Evolutionary conservation across 2,329 filamentous ascomycete genomes (phyloP).

Genomic region (Lachnellula willkommii): DNA sequence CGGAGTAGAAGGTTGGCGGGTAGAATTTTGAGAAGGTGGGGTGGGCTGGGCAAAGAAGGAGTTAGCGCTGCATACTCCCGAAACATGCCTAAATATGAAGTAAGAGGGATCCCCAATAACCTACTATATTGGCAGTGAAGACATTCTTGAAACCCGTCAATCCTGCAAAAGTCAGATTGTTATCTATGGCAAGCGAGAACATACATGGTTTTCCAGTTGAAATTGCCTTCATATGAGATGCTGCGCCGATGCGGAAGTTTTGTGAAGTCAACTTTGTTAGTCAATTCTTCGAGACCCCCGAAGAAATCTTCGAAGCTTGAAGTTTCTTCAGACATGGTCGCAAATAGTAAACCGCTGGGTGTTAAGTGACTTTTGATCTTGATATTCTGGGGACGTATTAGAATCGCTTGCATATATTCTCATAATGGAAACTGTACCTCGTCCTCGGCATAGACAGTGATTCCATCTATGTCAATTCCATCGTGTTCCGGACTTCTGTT

Average conservation of each 20-base stretch:
- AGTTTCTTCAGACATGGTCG: constrained; percentile 43
- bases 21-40: constrained; percentile 51
- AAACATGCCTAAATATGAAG: no score
- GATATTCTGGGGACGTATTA: constrained; percentile 16
- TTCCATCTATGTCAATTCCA: constrained; percentile 29
- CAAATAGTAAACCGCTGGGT: constrained; percentile 47
- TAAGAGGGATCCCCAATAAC: no score
- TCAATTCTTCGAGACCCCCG: constrained; percentile 43
- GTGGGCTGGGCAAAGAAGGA: constrained; percentile 33
- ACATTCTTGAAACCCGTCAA: constrained; percentile 55
- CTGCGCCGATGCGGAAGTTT: constrained; percentile 46
- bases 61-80: no score
- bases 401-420: neutral
- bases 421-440: constrained; percentile 10
- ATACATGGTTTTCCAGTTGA: constrained; percentile 57
- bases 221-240: constrained; percentile 50
- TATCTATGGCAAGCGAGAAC: neutral
- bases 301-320: constrained; percentile 49
- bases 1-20: constrained; percentile 49
- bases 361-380: constrained; percentile 37
- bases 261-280: constrained; percentile 48
- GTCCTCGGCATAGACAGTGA: constrained; percentile 34
- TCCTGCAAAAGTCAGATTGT: constrained; percentile 31
- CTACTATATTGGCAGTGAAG: constrained; percentile 50
- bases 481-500: constrained; percentile 25